A percentile compares a stretch with the other conserved stretches of the same genome.
Conservation (phyloP, 352 stramenopile genomes). For the Pythium phragmiticola region DNA sequence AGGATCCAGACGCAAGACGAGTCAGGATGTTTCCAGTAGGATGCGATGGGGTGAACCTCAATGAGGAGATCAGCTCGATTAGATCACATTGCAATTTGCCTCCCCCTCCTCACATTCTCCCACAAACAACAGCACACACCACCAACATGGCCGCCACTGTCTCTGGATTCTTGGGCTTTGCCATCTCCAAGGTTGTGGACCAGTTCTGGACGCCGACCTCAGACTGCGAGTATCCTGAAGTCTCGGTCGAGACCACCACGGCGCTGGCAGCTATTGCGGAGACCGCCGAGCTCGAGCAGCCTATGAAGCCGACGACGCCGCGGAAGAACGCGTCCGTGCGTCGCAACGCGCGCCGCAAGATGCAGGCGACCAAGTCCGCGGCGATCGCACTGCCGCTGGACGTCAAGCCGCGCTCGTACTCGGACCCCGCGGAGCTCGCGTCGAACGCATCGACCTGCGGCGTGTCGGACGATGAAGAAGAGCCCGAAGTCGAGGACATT, state of each 20-base stretch:
- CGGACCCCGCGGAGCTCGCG: constrained; percentile 22
- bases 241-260: background rate
- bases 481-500: constrained; percentile 32
- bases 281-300: constrained; percentile 1
- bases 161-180: constrained; percentile 30
- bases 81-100: constrained; percentile 23
- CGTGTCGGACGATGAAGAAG: constrained; percentile 36
- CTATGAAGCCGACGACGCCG: constrained; percentile 10
- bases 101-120: background rate
- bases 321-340: constrained; percentile 7
- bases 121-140: background rate
- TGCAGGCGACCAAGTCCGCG: constrained; percentile 4
- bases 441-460: constrained; percentile 39
- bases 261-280: background rate
- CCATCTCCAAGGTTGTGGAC: constrained; percentile 29
- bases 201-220: constrained; percentile 25
- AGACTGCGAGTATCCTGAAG: constrained; percentile 2
- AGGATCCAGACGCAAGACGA: background rate
- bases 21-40: background rate
- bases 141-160: constrained; percentile 24
- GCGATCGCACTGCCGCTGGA: constrained; percentile 14
- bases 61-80: background rate
- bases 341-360: constrained; percentile 22
- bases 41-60: background rate
- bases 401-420: constrained; percentile 24